Base-by-base conservation (phyloP, 441 rosid species). In the Mallotus japonicus region DNA sequence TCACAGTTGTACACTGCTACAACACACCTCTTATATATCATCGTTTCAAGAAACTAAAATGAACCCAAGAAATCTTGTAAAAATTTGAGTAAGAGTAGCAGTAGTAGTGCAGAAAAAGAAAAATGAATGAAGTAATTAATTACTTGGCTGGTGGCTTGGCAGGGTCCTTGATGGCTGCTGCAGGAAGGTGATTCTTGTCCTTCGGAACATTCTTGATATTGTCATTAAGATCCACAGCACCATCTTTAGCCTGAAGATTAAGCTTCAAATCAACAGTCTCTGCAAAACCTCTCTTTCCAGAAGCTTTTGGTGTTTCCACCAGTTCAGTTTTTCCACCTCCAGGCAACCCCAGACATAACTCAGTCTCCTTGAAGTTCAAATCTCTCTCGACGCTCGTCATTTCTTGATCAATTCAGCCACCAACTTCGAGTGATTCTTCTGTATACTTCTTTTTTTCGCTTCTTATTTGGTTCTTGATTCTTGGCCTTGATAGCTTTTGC, bases 291-390 rank as follows among this genome's bases (percentile, higher is more conserved):
- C 98, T 89, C 83, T 94, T 94, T 49, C 89, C 89, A 0, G 77
- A 62, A 49, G 84, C 78, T 70, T 79, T 87, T 0, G 86, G 83
- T 14, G 85, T 78, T 65, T 82, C 89, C 8, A 74, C 78, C 20
- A 13, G 12, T 6, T 75, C 89, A 53, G 76, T 69, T 49, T 67
- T 75, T 49, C 55, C 79, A 28, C 86, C 80, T n/a, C 93, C 94
- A 2, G 98, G 98, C 76, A 93, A 80, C 53, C 97, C 98, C 1
- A 93, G 91, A 74, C 98, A 90, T 63, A 93, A 89, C 87, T 94
- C 96, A 17, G 97, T 94, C 76, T 82, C 95, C 79, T 79, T 88
- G 71, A 84, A 86, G 75, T 87, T 89, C 87, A 89, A 71, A 62
- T 78, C 86, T 47, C 71, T 67, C 7, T 65, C 68, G 19, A 70